Conservation (phyloP, 345 rosid species). For the Eucalyptus erythrocorys region DNA sequence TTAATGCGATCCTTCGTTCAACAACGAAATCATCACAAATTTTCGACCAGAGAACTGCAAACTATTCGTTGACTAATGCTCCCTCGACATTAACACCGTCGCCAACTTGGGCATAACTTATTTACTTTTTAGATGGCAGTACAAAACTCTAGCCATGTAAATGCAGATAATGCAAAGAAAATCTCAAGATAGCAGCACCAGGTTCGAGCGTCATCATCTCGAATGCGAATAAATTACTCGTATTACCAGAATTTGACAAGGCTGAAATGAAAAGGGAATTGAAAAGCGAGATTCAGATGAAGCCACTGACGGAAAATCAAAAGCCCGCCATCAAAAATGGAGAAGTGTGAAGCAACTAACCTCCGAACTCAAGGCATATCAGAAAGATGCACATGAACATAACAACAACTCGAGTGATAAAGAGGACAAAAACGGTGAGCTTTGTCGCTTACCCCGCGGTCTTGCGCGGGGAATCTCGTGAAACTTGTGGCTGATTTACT, state of each 20-base stretch:
- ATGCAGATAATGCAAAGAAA: background rate
- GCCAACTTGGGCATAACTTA: background rate
- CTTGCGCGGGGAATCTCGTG: background rate
- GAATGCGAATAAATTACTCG: background rate
- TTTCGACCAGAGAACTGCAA: background rate
- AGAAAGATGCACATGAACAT: background rate
- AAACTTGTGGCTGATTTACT: background rate
- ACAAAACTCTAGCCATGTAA: background rate
- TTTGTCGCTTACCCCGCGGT: background rate
- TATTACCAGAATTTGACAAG: background rate
- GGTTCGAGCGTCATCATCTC: background rate
- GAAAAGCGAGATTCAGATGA: background rate
- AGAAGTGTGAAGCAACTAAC: background rate
- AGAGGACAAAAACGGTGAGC: background rate
- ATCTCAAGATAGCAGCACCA: background rate
- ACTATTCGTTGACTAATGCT: background rate
- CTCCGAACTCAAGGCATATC: background rate
- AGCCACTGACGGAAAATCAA: background rate
- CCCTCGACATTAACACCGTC: background rate
- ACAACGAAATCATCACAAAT: background rate
- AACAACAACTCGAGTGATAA: background rate
- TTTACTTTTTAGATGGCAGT: background rate
- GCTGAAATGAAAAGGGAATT: background rate
- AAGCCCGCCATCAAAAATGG: background rate
- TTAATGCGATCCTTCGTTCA: background rate